These are phyloP conservation scores for Reticulascus tulasneorum DNA, from an alignment of 2,329 filamentous ascomycete genomes.

Conservation along the genomic window DNA sequence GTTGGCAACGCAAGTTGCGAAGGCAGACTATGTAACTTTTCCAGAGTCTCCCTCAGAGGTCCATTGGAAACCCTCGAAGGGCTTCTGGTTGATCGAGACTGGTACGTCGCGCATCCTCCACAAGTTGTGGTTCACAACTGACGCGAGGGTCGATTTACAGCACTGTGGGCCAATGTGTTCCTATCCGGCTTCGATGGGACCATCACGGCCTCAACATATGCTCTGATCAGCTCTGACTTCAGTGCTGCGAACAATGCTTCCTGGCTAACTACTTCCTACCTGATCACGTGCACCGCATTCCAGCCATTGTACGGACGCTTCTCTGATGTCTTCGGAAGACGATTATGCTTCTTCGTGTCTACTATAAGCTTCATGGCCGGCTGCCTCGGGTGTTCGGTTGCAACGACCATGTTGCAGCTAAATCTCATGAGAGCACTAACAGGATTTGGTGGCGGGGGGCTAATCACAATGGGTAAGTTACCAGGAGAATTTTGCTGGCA, in stretches of 20 bases:
- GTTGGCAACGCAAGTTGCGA: too few species aligned
- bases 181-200: conserved; percentile 67
- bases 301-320: conserved; percentile 68
- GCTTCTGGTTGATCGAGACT: too few species aligned
- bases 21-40: too few species aligned
- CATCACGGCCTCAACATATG: conserved; percentile 68
- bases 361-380: conserved; percentile 57
- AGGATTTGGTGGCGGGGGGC: conserved; percentile 63
- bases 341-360: conserved; percentile 59
- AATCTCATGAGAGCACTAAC: conserved; percentile 62
- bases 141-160: too few species aligned
- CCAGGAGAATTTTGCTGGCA: neutral
- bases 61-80: too few species aligned
- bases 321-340: conserved; percentile 64
- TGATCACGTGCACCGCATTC: conserved; percentile 67
- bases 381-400: conserved; percentile 61
- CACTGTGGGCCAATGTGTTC: conserved; percentile 62
- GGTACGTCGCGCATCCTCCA: too few species aligned
- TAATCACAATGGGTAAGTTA: conserved; percentile 62
- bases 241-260: conserved; percentile 67
- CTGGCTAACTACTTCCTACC: conserved; percentile 69
- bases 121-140: too few species aligned
- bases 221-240: conserved; percentile 69
- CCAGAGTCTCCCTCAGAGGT: too few species aligned
- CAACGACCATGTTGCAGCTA: conserved; percentile 52